These are phyloP conservation scores for Pisolithus thermaeus DNA, from an alignment of 1,284 basidiomycete genomes.

Conservation along the genomic window DNA sequence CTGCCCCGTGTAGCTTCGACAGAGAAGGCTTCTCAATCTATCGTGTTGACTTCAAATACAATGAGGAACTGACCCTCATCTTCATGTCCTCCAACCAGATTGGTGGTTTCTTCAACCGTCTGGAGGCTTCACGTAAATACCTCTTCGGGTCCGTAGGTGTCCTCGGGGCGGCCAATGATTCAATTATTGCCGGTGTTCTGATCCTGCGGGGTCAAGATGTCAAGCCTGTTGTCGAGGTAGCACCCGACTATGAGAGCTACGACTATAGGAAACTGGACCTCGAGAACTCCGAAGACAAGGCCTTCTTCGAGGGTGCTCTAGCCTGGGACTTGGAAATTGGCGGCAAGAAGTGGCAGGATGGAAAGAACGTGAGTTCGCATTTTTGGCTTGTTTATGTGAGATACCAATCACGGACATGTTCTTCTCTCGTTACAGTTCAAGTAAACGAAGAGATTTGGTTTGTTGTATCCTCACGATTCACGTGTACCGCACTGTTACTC, in stretches of 20 bases:
- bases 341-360: conserved; percentile 84
- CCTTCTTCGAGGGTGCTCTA: conserved; percentile 84
- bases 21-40: conserved; percentile 87
- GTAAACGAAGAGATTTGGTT: conserved; percentile 3
- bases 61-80: conserved; percentile 84
- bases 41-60: conserved; percentile 97
- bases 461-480: background rate
- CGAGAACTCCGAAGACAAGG: conserved; percentile 66
- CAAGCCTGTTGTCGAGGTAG: conserved; percentile 70
- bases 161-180: conserved; percentile 76
- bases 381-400: background rate
- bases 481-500: too few species aligned
- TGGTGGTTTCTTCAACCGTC: conserved; percentile 93
- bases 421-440: conserved; percentile 3
- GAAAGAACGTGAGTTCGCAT: conserved; percentile 66
- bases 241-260: conserved; percentile 95
- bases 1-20: conserved; percentile 67
- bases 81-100: conserved; percentile 94
- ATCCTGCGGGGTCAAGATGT: conserved; percentile 76
- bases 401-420: background rate
- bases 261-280: conserved; percentile 70
- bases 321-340: conserved; percentile 87
- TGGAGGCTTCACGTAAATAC: conserved; percentile 93
- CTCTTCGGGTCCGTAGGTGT: conserved; percentile 93
- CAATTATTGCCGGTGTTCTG: conserved; percentile 73